Evolutionary conservation across 2,329 filamentous ascomycete species (phyloP).

Genomic region (Xylaria sp.): DNA sequence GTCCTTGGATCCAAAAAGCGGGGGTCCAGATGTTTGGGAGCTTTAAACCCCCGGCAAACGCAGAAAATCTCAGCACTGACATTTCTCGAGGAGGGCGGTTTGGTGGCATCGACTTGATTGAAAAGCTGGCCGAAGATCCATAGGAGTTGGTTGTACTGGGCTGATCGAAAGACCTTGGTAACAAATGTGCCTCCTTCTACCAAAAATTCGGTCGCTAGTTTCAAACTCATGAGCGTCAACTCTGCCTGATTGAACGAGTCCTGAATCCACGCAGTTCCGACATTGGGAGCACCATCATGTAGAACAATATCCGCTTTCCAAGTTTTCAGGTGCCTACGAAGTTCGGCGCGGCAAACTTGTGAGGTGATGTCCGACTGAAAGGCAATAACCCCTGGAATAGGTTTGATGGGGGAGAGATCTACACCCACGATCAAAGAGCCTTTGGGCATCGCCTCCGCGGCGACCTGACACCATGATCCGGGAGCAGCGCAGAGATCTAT

Average conservation of each 20-base stretch:
- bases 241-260: constrained; percentile 98
- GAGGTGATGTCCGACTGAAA: constrained; percentile 99
- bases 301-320: constrained; percentile 97
- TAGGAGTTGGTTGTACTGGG: constrained; percentile 91
- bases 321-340: constrained; percentile 89
- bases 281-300: constrained; percentile 97
- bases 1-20: constrained; percentile 89
- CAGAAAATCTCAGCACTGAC: constrained; percentile 99
- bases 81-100: constrained; percentile 93
- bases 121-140: constrained; percentile 99
- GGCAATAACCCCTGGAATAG: constrained; percentile 91
- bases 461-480: constrained; percentile 97
- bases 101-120: constrained; percentile 93
- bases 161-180: constrained; percentile 96
- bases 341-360: constrained; percentile 88
- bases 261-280: constrained; percentile 97
- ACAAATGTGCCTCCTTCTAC: constrained; percentile 91
- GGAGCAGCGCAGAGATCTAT: constrained; percentile 98
- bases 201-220: constrained; percentile 93
- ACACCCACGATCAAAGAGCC: constrained; percentile 93
- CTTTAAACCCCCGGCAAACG: constrained; percentile 94
- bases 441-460: constrained; percentile 91
- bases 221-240: constrained; percentile 88
- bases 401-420: constrained; percentile 93
- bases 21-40: constrained; percentile 91